Evolutionary conservation across 176 grass and related monocot genomes (phyloP).

Genomic region (Triticum urartu): DNA sequence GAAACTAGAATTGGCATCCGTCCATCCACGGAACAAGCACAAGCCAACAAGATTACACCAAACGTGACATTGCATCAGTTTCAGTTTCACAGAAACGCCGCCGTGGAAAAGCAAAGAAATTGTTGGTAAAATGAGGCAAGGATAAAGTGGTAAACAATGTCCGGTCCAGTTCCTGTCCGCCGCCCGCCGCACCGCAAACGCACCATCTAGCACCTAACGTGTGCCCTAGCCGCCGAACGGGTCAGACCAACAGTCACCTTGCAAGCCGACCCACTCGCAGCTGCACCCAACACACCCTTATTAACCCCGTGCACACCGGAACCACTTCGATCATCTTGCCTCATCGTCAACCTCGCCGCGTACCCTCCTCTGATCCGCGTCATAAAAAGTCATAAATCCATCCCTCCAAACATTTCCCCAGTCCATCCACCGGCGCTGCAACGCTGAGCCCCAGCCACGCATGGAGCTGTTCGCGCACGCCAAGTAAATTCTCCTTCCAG

Average conservation of each 20-base stretch:
- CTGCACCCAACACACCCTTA: not conserved
- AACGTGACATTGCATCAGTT: not conserved
- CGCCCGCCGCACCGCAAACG: not conserved
- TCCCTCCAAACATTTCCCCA: not conserved
- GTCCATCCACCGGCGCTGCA: not conserved
- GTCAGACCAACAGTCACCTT: not conserved
- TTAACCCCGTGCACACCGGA: not conserved
- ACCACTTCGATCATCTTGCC: too few relatives aligned
- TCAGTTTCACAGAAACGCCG: not conserved
- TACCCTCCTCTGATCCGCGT: not conserved
- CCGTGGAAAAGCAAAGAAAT: not conserved
- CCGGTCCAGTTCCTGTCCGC: too few relatives aligned
- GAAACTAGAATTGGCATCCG: too few relatives aligned
- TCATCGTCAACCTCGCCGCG: not conserved
- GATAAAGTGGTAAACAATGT: not conserved
- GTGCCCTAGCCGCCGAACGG: not conserved
- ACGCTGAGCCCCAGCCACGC: not conserved
- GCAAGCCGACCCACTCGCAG: not conserved
- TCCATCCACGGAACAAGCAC: too few relatives aligned
- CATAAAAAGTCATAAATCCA: not conserved
- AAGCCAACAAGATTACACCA: too few relatives aligned
- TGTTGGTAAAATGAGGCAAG: not conserved
- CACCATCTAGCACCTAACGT: not conserved
- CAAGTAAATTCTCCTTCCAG: slow-evolving; percentile 7
- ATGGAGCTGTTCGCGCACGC: slow-evolving; percentile 72